These are phyloP conservation scores for Collybiopsis luxurians DNA, from an alignment of 768 basidiomycete species.

Conservation along the genomic window DNA sequence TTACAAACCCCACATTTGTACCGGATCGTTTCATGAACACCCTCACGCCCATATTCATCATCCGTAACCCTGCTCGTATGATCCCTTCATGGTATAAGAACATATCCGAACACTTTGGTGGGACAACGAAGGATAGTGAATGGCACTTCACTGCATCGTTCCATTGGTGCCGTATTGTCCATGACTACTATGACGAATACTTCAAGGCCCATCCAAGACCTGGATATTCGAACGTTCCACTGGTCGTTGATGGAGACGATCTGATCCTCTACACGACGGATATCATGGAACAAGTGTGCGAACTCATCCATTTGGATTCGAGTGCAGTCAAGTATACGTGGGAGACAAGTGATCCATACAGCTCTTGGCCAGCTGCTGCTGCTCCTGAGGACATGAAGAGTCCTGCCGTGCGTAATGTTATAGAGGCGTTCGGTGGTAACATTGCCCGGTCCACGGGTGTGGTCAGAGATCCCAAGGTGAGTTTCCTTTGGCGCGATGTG, in stretches of 20 bases:
- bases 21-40: slow-evolving; percentile 4
- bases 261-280: background rate
- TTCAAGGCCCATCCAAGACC: slow-evolving; percentile 2
- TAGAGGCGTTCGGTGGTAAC: slow-evolving; percentile 1
- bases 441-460: slow-evolving; percentile 1
- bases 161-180: slow-evolving; percentile 1
- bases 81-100: slow-evolving; percentile 3
- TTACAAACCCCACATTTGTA: background rate
- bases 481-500: background rate
- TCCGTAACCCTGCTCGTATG: background rate
- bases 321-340: slow-evolving; percentile 1
- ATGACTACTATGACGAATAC: slow-evolving; percentile 4
- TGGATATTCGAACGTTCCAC: background rate
- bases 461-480: background rate
- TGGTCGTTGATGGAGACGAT: slow-evolving; percentile 1
- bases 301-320: slow-evolving; percentile 1
- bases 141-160: slow-evolving; percentile 1
- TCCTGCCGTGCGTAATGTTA: background rate
- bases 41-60: slow-evolving; percentile 3
- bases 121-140: background rate
- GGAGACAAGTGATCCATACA: background rate
- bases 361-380: slow-evolving; percentile 4
- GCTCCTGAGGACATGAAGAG: slow-evolving; percentile 1
- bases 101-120: background rate
- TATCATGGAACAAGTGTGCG: slow-evolving; percentile 1